Percentiles rank a stretch among this genome's conserved stretches.
phyloP scores from a whole-genome alignment of 2,329 filamentous ascomycete genomes.

The Verticillium klebahnii region DNA sequence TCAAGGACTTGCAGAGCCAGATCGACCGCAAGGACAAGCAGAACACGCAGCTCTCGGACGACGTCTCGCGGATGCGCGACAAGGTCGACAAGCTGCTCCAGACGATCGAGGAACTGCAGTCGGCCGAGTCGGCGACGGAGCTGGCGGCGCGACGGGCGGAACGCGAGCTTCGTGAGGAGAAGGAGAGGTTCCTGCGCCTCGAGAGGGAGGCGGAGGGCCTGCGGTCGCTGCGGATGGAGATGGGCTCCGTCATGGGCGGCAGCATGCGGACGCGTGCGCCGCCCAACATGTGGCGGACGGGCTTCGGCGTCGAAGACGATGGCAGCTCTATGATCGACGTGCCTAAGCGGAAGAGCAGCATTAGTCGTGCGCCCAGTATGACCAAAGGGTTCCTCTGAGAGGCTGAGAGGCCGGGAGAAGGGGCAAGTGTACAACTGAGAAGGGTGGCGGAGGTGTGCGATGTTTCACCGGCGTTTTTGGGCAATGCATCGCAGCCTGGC shows the following conservation, averaged over 20 bases:
- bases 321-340: slow-evolving; percentile 42
- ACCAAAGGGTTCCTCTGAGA: slow-evolving; percentile 72
- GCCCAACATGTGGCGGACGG: slow-evolving; percentile 24
- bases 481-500: background rate
- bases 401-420: background rate
- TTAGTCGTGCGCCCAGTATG: slow-evolving; percentile 60
- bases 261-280: slow-evolving; percentile 15
- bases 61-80: slow-evolving; percentile 80
- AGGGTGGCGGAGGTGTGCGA: background rate
- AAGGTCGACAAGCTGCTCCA: slow-evolving; percentile 85
- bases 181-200: slow-evolving; percentile 73
- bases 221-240: slow-evolving; percentile 72
- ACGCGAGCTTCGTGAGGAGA: slow-evolving; percentile 83
- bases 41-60: slow-evolving; percentile 74
- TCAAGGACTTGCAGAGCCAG: slow-evolving; percentile 88
- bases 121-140: slow-evolving; percentile 76
- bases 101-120: slow-evolving; percentile 91
- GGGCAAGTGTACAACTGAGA: background rate
- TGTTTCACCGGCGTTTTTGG: background rate
- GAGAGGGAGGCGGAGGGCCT: slow-evolving; percentile 84
- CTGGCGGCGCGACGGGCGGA: slow-evolving; percentile 81
- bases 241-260: slow-evolving; percentile 30
- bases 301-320: slow-evolving; percentile 33
- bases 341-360: slow-evolving; percentile 62
- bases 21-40: slow-evolving; percentile 92